Base-by-base conservation (phyloP, 129 eudicot species). In the Centrapalus pauciflorus region DNA sequence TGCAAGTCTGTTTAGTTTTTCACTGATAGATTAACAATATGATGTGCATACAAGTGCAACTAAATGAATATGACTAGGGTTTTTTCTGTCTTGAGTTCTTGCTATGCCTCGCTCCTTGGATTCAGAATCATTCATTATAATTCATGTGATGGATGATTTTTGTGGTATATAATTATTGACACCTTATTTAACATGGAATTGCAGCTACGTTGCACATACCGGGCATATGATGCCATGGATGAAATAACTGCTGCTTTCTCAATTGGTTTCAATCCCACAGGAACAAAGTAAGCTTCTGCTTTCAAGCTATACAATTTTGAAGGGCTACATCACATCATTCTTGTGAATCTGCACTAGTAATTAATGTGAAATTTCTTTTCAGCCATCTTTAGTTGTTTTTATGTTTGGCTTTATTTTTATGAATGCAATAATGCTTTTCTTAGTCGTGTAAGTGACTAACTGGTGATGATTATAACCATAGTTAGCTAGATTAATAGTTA, bases 181-280 rank as follows among this genome's bases (percentile, higher is more conserved):
- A 10, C 11, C 17, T 69, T n/a, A 19, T 49, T 55, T 9, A 46
- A 50, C 16, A 32, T 49, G 69, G 17, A 51, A 70, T 66, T 85
- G 73, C 89, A 93, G 98, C 72, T 93, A 37, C 98, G 96, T 19
- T 93, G 98, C 72, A 93, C 98, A 11, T 93, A 93, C 76, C 87
- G 98, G 46, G 98, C 98, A 34, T 93, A 85, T 78, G 96, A 93
- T 88, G 85, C 84, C 60, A 82, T 93, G 98, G 98, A 93, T 78
- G 98, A 93, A 75, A 93, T 93, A 61, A 81, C 95, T 38, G 96
- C 98, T 81, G 96, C 98, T 48, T 85, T 85, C 64, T 88, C 96
- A 28, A 55, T 93, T 41, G 95, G 87, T 40, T 93, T 93, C 76
- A 93, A 86, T 48, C 96, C 98, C 17, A 27, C 76, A 20, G 98